Conservation (phyloP, 2,329 filamentous ascomycete species). For the Erysiphe pulchra region DNA sequence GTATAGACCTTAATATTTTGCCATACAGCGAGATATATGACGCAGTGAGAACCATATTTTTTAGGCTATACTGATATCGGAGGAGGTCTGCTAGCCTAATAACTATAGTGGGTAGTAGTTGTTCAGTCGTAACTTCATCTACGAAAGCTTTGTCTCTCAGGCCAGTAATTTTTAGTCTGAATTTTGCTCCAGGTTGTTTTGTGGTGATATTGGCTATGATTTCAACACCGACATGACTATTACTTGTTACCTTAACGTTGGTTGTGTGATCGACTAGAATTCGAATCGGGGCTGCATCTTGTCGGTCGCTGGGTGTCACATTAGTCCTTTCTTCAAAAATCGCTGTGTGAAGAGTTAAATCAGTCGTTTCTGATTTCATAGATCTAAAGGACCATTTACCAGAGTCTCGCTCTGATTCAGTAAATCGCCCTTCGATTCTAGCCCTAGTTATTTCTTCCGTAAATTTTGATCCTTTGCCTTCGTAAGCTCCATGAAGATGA, state of each 20-base stretch:
- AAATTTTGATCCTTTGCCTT: constrained; percentile 50
- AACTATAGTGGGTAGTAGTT: constrained; percentile 51
- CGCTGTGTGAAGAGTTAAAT: constrained; percentile 34
- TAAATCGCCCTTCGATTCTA: constrained; percentile 60
- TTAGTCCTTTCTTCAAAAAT: constrained; percentile 46
- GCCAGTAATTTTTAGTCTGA: constrained; percentile 31
- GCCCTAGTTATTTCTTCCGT: constrained; percentile 74
- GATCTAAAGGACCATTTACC: constrained; percentile 58
- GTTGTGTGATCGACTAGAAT: constrained; percentile 47
- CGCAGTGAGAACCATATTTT: constrained; percentile 35
- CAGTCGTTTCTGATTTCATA: constrained; percentile 33
- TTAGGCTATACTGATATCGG: constrained; percentile 40
- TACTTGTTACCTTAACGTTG: constrained; percentile 37
- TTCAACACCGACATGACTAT: constrained; percentile 44
- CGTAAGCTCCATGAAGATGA: constrained; percentile 46
- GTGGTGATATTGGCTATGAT: constrained; percentile 36
- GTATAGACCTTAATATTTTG: constrained; percentile 47
- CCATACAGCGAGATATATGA: constrained; percentile 54
- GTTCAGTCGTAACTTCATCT: constrained; percentile 46
- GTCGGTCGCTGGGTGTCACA: constrained; percentile 34
- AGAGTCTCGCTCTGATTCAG: constrained; percentile 60
- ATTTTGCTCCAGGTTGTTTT: constrained; percentile 25
- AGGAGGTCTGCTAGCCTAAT: constrained; percentile 52
- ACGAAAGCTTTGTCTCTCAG: constrained; percentile 44
- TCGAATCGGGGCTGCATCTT: constrained; percentile 41